Evolutionary conservation across 75 land plant genomes (phyloP).

Genomic region (Cryptomeria japonica): DNA sequence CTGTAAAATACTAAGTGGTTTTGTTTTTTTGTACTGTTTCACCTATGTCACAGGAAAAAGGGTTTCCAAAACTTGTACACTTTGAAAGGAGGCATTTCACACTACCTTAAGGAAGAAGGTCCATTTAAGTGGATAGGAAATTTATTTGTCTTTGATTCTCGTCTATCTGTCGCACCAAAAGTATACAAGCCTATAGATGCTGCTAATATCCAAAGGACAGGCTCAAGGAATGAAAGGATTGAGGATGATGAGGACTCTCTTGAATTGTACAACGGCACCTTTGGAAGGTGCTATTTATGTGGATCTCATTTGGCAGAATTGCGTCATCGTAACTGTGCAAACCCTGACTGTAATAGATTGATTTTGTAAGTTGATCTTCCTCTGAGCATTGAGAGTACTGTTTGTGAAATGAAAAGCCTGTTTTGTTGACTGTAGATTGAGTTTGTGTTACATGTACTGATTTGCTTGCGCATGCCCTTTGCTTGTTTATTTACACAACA

Average conservation of each 20-base stretch:
- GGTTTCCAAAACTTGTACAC: conserved; percentile 84
- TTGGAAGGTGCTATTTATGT: conserved; percentile 73
- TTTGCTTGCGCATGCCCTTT: background rate
- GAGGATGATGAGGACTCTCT: background rate
- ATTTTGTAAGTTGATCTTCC: conserved; percentile 61
- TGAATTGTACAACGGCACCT: conserved; percentile 5
- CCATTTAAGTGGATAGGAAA: conserved; percentile 72
- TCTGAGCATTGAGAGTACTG: no score
- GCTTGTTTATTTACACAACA: no score
- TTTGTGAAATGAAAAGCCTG: background rate
- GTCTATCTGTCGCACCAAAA: conserved; percentile 74
- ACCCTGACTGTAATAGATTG: conserved; percentile 84
- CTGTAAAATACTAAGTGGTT: background rate
- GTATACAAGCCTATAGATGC: conserved; percentile 37
- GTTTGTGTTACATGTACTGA: background rate
- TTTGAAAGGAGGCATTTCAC: conserved; percentile 74
- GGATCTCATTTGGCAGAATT: conserved; percentile 45
- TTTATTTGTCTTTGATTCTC: conserved; percentile 83
- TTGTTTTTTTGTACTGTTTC: background rate
- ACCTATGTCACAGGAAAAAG: conserved; percentile 44
- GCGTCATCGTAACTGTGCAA: conserved; percentile 91
- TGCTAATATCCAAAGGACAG: background rate
- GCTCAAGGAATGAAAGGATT: conserved; percentile 4
- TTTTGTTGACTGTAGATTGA: background rate
- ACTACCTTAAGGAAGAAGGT: conserved; percentile 71